Base-by-base conservation (phyloP, 2,329 filamentous ascomycete genomes). In the Epichloe coenophiala region DNA sequence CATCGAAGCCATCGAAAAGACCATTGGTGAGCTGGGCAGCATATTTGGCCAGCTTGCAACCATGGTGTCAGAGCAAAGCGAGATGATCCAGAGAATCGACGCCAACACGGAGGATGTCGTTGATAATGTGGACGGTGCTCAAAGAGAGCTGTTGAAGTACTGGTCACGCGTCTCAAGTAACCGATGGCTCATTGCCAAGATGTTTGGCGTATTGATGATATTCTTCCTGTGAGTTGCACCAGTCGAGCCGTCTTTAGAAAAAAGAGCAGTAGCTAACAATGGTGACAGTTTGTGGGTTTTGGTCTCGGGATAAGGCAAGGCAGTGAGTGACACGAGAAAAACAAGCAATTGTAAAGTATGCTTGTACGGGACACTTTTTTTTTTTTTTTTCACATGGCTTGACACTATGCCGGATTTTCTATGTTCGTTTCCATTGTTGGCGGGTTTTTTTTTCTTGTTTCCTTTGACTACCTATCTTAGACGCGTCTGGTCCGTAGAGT, bases 51-150 rank as follows among this genome's bases (percentile, higher is more conserved):
- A 98, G 67, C 72, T 98, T 47, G 91, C 93, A 37, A 83, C 88
- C 58, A 97, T 98, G 93, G 93, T 98, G 33, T 88, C 86, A 50
- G 91, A 98, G 66, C 93, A 98, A 70, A 88, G 87, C 54, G 93
- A 96, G 68, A 95, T 95, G 85, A 95, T 98, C 57, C 88, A 97
- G 68, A 78, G 91, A 47, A 96, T 96, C 62, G 91, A 97, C 61
- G 91, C 91, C 57, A 96, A 97, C 67, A 96, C 91, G 1, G 93
- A 98, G 63, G 90, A 96, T 60, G 88, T 98, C 5, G 91, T 98
- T 50, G 91, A 97, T 62, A 98, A 98, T 60, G 91, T 98, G n/a
- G 81, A 95, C 62, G 93, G 93, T 17, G 93, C 93, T 5, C 93
- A 98, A 65, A 78, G 90, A 55, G 91, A 98, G 68, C 66, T 98